A percentile compares a stretch with the other conserved stretches of the same genome.
phyloP scores from a whole-genome alignment of 2,329 filamentous ascomycete genomes.

The Chaetomium olivaceum region DNA sequence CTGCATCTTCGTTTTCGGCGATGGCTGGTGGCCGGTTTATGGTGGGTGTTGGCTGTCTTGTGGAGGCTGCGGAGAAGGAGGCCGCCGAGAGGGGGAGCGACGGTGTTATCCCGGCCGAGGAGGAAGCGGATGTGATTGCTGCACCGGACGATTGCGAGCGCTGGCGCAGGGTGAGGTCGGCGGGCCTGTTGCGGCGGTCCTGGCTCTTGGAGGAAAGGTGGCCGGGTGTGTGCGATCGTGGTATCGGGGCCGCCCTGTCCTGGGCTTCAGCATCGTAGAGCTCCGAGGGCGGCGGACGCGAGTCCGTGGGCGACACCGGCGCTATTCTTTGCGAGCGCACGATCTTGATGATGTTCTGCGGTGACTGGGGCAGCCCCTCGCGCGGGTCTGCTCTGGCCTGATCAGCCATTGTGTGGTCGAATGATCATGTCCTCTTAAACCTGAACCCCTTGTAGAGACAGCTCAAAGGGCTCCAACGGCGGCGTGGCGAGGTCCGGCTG shows the following conservation, averaged over 20 bases:
- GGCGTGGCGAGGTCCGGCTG: background rate
- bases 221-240: constrained; percentile 62
- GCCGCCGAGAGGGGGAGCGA: constrained; percentile 32
- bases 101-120: constrained; percentile 35
- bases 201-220: constrained; percentile 61
- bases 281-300: constrained; percentile 40
- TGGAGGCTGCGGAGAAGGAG: constrained; percentile 25
- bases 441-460: constrained; percentile 17
- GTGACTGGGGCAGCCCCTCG: constrained; percentile 38
- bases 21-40: constrained; percentile 32
- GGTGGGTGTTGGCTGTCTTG: constrained; percentile 28
- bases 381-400: constrained; percentile 35
- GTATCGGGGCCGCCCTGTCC: constrained; percentile 43
- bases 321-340: constrained; percentile 57
- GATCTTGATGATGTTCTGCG: constrained; percentile 47
- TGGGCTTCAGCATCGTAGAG: constrained; percentile 36
- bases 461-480: background rate
- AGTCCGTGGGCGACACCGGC: constrained; percentile 31
- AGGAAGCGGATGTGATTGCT: constrained; percentile 34
- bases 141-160: constrained; percentile 53
- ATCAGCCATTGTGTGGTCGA: constrained; percentile 47
- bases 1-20: constrained; percentile 32
- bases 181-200: constrained; percentile 51
- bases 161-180: constrained; percentile 55
- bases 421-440: constrained; percentile 35